Evolutionary conservation across 2,329 filamentous ascomycete species (phyloP), one percentile per base, ranked within the genome.

Genomic region (Trichoderma asperellum): DNA sequence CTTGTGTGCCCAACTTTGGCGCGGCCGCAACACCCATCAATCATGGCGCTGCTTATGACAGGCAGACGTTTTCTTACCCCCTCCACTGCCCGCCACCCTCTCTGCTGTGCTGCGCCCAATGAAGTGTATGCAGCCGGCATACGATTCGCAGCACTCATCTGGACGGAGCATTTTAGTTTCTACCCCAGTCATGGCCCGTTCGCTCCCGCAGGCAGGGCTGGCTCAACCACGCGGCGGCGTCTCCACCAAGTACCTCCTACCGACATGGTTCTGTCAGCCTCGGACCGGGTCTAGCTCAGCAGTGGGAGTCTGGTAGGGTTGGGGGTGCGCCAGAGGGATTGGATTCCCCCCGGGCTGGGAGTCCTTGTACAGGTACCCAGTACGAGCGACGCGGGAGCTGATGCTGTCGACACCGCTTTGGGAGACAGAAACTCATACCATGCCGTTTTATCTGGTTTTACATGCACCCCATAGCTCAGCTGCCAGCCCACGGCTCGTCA

Each of bases 401-500:
- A 70, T 70, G 52, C 61, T 59, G 53, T 59, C 68, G 68, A 69
- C 61, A 65, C 68, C 53, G 61, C 61, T 66, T 65, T 32, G 53
- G 61, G 37, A 49, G 60, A 43, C 47, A 60, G 43, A 29, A 64
- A 47, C 64, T 57, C 67, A 34, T 40, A n/a, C 66, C 58, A 68
- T 63, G 47, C 47, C 66, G 32, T 59, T 37, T 67, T 27, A 55
- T 55, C 47, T 70, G 57, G 68, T 64, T 68, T 64, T 73, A 73
- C 73, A 76, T 77, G 75, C 75, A 74, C 75, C 75, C 75, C 76
- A 73, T 72, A 61, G 73, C 73, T 77, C 76, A 77, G 76, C 76
- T 77, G 69, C 71, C 76, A 75, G 76, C 53, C 69, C 61, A 68
- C 66, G 65, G 69, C 49, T 70, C 69, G 69, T 63, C 69, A 70